Conservation (phyloP, 2,329 filamentous ascomycete genomes). For the Alternaria gaisen region DNA sequence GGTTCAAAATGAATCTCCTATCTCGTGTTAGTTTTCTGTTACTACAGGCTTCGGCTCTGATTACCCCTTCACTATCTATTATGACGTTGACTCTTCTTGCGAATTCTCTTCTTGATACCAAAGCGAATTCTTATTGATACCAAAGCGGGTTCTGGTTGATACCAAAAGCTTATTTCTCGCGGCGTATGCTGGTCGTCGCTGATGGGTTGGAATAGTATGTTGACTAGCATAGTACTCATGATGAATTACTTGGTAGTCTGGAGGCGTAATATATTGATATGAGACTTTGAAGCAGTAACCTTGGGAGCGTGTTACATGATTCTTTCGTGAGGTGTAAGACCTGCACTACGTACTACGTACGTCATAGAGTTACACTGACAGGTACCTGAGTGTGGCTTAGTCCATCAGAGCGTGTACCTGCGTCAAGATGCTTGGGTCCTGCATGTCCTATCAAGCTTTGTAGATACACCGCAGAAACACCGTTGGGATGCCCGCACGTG, state of each 20-base stretch:
- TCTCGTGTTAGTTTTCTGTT: constrained; percentile 25
- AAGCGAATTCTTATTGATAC: constrained; percentile 18
- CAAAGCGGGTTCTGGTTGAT: constrained; percentile 8
- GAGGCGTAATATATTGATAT: background rate
- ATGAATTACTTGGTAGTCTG: background rate
- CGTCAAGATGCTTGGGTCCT: constrained; percentile 5
- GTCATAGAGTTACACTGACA: background rate
- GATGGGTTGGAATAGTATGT: constrained; percentile 1
- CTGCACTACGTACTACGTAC: constrained; percentile 4
- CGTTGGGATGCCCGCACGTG: constrained; percentile 14
- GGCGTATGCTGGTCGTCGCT: constrained; percentile 3
- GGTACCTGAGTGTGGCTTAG: background rate
- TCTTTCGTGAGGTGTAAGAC: background rate
- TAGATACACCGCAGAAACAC: constrained; percentile 9
- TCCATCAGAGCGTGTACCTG: constrained; percentile 7
- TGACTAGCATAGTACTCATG: constrained; percentile 3
- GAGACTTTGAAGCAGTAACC: background rate
- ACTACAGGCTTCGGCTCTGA: constrained; percentile 20
- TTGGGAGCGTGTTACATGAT: background rate
- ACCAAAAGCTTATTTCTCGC: constrained; percentile 1
- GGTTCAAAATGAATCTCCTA: constrained; percentile 41
- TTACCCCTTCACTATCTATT: constrained; percentile 34
- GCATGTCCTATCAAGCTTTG: constrained; percentile 10
- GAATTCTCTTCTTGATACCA: constrained; percentile 31
- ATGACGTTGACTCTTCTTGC: constrained; percentile 34